Conservation (phyloP, 1,284 basidiomycete genomes). For the Heterobasidion irregulare region DNA sequence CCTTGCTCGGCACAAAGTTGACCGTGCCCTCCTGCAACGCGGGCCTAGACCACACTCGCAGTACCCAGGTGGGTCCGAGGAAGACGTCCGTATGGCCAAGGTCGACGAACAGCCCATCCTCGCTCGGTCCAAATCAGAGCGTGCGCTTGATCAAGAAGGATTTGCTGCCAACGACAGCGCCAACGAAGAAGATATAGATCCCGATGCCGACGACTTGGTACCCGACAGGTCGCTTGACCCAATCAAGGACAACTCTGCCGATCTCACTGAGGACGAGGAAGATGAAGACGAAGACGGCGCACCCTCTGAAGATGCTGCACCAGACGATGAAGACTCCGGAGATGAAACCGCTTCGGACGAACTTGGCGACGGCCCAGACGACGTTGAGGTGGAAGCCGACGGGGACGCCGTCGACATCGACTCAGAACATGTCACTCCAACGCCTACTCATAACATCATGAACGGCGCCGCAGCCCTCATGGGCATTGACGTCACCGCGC, state of each 20-base stretch:
- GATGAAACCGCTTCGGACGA: slow-evolving; percentile 25
- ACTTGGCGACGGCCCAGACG: slow-evolving; percentile 13
- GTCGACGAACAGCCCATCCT: slow-evolving; percentile 13
- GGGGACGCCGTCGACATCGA: slow-evolving; percentile 3
- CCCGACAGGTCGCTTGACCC: slow-evolving; percentile 13
- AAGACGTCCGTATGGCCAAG: slow-evolving; percentile 17
- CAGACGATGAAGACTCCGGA: slow-evolving; percentile 21
- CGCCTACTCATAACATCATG: not conserved
- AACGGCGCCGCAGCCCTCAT: slow-evolving; percentile 15
- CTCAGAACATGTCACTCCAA: not conserved
- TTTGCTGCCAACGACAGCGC: slow-evolving; percentile 6
- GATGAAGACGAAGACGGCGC: slow-evolving; percentile 22
- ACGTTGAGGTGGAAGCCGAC: slow-evolving; percentile 6
- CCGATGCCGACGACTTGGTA: slow-evolving; percentile 13
- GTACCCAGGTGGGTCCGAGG: slow-evolving; percentile 18
- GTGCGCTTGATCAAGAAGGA: slow-evolving; percentile 16
- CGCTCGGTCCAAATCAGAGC: slow-evolving; percentile 14
- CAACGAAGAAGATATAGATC: slow-evolving; percentile 18
- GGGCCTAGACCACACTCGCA: slow-evolving; percentile 10
- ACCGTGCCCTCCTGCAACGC: slow-evolving; percentile 14
- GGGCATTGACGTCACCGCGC: slow-evolving; percentile 29
- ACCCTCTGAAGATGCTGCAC: slow-evolving; percentile 10
- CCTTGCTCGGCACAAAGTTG: slow-evolving; percentile 13
- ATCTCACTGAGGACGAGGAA: slow-evolving; percentile 22
- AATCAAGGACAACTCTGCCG: slow-evolving; percentile 9